Percentiles rank a stretch among this genome's conserved stretches.
phyloP scores from a whole-genome alignment of 257 asterid species.

The Penstemon davidsonii region DNA sequence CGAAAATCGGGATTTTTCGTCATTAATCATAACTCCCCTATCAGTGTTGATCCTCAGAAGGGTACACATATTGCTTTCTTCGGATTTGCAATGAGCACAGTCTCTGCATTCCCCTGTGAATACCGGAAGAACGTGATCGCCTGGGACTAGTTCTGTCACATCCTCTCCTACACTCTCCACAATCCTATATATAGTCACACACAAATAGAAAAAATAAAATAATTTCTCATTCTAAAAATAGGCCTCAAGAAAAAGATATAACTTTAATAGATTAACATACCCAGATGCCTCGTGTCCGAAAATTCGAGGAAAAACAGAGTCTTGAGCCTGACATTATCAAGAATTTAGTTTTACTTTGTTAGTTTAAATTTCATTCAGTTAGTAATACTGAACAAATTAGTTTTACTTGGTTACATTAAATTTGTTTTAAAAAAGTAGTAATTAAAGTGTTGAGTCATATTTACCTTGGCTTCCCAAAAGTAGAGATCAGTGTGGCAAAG shows the following conservation, averaged over 20 bases:
- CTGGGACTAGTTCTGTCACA: slow-evolving; percentile 60
- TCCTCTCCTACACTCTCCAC: slow-evolving; percentile 90
- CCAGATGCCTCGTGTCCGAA: slow-evolving; percentile 88
- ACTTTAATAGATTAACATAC: slow-evolving; percentile 34
- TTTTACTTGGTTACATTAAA: no score
- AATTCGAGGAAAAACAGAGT: slow-evolving; percentile 72
- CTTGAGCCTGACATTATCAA: slow-evolving; percentile 53
- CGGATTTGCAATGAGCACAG: slow-evolving; percentile 69
- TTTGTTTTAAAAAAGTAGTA: no score
- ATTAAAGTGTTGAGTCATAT: no score
- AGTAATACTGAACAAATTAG: no score
- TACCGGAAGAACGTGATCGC: slow-evolving; percentile 82
- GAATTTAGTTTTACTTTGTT: not conserved
- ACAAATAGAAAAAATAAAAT: not conserved
- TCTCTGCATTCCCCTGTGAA: slow-evolving; percentile 88
- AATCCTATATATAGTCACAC: slow-evolving; percentile 37
- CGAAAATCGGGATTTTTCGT: slow-evolving; percentile 60
- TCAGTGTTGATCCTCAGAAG: slow-evolving; percentile 79
- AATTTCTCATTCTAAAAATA: not conserved
- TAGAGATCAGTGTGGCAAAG: slow-evolving; percentile 79
- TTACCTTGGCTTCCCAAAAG: slow-evolving; percentile 85
- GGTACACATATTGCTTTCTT: slow-evolving; percentile 77
- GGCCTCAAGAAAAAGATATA: not conserved
- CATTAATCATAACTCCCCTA: slow-evolving; percentile 69
- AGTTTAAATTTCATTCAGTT: not conserved